Evolutionary conservation across 1,284 basidiomycete genomes (phyloP).

Genomic region (Heterobasidion parviporum): DNA sequence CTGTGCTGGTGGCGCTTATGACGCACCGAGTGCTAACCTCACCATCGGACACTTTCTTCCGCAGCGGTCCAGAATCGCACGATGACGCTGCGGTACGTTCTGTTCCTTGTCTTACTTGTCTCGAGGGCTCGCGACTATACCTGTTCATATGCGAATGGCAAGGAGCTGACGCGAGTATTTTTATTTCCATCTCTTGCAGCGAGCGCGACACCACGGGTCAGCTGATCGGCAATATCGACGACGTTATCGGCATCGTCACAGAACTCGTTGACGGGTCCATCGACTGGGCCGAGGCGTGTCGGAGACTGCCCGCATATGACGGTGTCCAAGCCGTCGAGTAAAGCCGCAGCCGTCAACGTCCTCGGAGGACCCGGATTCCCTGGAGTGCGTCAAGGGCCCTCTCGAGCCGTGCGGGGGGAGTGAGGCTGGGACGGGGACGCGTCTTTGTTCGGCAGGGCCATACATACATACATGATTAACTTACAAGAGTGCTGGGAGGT

Average conservation of each 20-base stretch:
- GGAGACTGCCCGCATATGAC: slow-evolving; percentile 73
- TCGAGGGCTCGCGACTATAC: slow-evolving; percentile 1
- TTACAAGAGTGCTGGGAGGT: too few relatives aligned
- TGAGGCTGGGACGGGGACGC: too few relatives aligned
- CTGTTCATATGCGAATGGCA: neutral
- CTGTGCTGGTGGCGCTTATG: neutral
- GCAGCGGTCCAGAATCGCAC: slow-evolving; percentile 80
- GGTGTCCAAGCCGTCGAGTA: slow-evolving; percentile 68
- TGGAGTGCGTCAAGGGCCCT: too few relatives aligned
- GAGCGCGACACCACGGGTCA: slow-evolving; percentile 95
- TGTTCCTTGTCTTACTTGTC: neutral
- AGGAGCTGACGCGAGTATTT: neutral
- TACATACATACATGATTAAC: too few relatives aligned
- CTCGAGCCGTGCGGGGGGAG: too few relatives aligned
- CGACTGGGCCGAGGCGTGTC: slow-evolving; percentile 75
- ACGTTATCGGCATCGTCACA: slow-evolving; percentile 78
- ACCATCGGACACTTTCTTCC: neutral
- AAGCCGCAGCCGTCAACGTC: too few relatives aligned
- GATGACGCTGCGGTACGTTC: slow-evolving; percentile 74
- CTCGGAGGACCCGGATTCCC: too few relatives aligned
- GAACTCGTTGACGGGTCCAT: slow-evolving; percentile 69
- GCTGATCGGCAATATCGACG: slow-evolving; percentile 87
- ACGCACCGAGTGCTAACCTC: neutral
- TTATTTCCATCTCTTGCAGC: slow-evolving; percentile 25
- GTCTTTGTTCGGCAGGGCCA: too few relatives aligned